These are phyloP conservation scores for Claviceps maximensis DNA, from an alignment of 2,329 filamentous ascomycete species.

Conservation along the genomic window DNA sequence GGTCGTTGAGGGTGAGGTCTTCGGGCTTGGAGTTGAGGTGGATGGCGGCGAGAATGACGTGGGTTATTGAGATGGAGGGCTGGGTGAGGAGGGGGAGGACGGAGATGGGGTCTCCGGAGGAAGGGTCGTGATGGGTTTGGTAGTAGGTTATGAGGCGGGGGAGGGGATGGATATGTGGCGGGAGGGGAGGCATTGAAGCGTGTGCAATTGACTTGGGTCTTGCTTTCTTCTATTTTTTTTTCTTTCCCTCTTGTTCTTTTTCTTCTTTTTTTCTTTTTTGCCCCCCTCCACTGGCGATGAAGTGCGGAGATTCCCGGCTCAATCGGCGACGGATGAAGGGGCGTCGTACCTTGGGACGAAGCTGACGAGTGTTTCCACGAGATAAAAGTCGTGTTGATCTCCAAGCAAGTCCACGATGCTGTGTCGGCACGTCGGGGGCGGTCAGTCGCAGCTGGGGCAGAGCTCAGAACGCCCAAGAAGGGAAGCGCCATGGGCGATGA, in stretches of 20 bases:
- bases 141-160: constrained; percentile 39
- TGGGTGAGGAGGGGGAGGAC: constrained; percentile 38
- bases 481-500: constrained; percentile 4
- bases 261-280: neutral
- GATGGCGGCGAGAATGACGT: constrained; percentile 76
- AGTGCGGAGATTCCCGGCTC: neutral
- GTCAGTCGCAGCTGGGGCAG: neutral
- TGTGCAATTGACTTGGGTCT: too few species aligned
- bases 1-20: constrained; percentile 68
- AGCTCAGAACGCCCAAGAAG: constrained; percentile 25
- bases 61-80: constrained; percentile 45
- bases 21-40: constrained; percentile 60
- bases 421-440: neutral
- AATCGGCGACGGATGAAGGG: neutral
- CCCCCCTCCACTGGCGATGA: neutral
- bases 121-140: constrained; percentile 38
- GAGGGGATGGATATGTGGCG: constrained; percentile 16
- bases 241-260: neutral
- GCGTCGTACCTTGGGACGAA: neutral
- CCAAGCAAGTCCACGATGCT: too few species aligned
- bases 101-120: constrained; percentile 31
- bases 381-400: too few species aligned
- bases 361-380: too few species aligned
- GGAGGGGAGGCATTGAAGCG: constrained; percentile 19
- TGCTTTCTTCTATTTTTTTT: neutral